These are phyloP conservation scores for Hyphopichia fennica DNA, from an alignment of 1,139 yeast species.

Conservation along the genomic window DNA sequence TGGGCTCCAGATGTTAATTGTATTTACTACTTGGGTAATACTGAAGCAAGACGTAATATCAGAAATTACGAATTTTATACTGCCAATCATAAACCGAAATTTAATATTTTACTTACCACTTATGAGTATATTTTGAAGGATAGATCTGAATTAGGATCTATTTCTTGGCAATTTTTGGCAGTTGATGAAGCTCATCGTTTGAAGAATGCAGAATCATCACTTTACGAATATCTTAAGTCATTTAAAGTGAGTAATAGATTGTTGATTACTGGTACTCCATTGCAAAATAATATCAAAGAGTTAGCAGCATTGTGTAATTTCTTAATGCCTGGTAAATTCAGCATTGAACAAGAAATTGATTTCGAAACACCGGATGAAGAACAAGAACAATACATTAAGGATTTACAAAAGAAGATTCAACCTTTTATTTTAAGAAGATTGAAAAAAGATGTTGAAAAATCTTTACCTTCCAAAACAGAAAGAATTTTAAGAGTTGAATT, in stretches of 20 bases:
- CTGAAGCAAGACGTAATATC: conserved; percentile 77
- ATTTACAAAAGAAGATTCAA: conserved; percentile 77
- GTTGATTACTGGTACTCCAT: conserved; percentile 95
- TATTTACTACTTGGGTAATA: conserved; percentile 89
- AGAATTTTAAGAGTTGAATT: conserved; percentile 92
- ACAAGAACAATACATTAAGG: conserved; percentile 87
- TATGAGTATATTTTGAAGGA: conserved; percentile 95
- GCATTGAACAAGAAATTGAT: conserved; percentile 91
- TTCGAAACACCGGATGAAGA: conserved; percentile 83
- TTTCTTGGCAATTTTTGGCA: conserved; percentile 95
- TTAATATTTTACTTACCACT: conserved; percentile 86
- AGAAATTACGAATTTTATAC: conserved; percentile 83
- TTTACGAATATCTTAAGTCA: conserved; percentile 82
- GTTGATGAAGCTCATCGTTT: conserved; percentile 98
- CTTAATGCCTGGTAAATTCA: conserved; percentile 91
- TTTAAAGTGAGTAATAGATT: conserved; percentile 83
- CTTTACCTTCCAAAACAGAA: conserved; percentile 92
- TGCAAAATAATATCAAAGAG: conserved; percentile 93
- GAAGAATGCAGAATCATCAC: conserved; percentile 89
- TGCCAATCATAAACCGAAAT: conserved; percentile 67
- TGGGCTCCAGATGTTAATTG: conserved; percentile 98
- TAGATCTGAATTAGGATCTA: conserved; percentile 70
- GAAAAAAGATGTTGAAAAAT: conserved; percentile 96
- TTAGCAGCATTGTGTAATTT: conserved; percentile 93
- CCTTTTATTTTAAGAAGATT: conserved; percentile 91